Base-by-base conservation (phyloP, 306 rosid species). In the Vicia sativa region DNA sequence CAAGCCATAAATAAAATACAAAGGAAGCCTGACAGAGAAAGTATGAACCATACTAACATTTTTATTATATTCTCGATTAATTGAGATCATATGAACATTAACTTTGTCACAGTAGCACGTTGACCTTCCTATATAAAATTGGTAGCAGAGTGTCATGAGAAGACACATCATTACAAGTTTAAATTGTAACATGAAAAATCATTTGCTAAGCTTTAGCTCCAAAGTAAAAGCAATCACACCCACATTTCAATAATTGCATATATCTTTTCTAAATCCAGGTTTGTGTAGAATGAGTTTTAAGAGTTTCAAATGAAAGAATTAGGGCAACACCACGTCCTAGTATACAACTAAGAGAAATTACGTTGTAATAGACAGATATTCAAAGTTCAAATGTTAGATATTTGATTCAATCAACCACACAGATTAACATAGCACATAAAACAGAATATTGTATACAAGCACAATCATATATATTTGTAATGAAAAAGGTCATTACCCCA, bases 141-240 rank as follows among this genome's bases (percentile, higher is more conserved):
- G n/a, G n/a, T n/a, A n/a, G n/a, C n/a, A n/a, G n/a, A n/a, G n/a
- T n/a, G n/a, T n/a, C n/a, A n/a, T n/a, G n/a, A n/a, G n/a, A n/a
- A n/a, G n/a, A n/a, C n/a, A n/a, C n/a, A n/a, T n/a, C n/a, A n/a
- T n/a, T n/a, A n/a, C n/a, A n/a, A n/a, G n/a, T n/a, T n/a, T n/a
- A n/a, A n/a, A n/a, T n/a, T n/a, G n/a, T n/a, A n/a, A n/a, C n/a
- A n/a, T n/a, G n/a, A 45, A 26, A 44, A 65, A 56, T 49, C 25
- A 5, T 34, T 45, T 11, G 34, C 2, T 25, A 55, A 55, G 5
- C 48, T 52, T 63, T 53, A 62, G 26, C 77, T 65, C 58, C 57
- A 54, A 54, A 53, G 13, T 55, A 65, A 18, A 44, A 70, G 14
- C 19, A 76, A 62, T 19, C 67, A 42, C 53, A 43, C 71, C 39